Conservation (phyloP, 768 basidiomycete species). For the Leccinum arenicola region DNA sequence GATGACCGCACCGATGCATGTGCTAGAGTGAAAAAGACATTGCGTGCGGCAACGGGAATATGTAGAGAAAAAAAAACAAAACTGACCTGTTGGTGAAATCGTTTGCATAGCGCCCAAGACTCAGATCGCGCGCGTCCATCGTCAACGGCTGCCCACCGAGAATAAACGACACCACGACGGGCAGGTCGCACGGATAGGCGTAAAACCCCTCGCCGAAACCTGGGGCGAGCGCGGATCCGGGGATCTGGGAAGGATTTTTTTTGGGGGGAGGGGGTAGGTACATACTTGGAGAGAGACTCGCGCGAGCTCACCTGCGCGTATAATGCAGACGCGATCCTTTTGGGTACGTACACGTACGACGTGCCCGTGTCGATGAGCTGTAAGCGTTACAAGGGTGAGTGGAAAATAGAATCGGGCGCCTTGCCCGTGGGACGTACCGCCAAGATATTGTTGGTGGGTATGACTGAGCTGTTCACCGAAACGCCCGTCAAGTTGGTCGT, state of each 20-base stretch:
- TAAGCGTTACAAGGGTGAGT: background rate
- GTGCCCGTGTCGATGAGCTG: constrained; percentile 72
- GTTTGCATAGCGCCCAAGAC: constrained; percentile 42
- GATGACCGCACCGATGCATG: constrained; percentile 57
- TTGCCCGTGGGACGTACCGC: constrained; percentile 13
- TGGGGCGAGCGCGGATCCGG: constrained; percentile 39
- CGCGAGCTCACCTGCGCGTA: constrained; percentile 40
- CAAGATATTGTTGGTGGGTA: background rate
- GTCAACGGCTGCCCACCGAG: constrained; percentile 42
- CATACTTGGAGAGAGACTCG: background rate
- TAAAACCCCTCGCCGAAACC: constrained; percentile 52
- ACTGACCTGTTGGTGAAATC: constrained; percentile 17
- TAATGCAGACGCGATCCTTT: constrained; percentile 39
- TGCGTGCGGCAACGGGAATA: background rate
- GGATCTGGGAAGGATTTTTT: constrained; percentile 38
- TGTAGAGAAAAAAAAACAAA: background rate
- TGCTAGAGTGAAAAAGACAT: constrained; percentile 25
- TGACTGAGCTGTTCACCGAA: constrained; percentile 30
- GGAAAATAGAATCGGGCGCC: background rate
- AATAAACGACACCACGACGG: constrained; percentile 37
- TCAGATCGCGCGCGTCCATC: constrained; percentile 51
- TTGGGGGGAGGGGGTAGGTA: no score
- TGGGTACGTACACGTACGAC: constrained; percentile 59
- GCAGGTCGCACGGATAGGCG: constrained; percentile 49
- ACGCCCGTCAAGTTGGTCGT: constrained; percentile 48